Evolutionary conservation across 768 basidiomycete genomes (phyloP), one percentile per base, ranked within the genome.

Genomic region (Psilocybe azurescens): DNA sequence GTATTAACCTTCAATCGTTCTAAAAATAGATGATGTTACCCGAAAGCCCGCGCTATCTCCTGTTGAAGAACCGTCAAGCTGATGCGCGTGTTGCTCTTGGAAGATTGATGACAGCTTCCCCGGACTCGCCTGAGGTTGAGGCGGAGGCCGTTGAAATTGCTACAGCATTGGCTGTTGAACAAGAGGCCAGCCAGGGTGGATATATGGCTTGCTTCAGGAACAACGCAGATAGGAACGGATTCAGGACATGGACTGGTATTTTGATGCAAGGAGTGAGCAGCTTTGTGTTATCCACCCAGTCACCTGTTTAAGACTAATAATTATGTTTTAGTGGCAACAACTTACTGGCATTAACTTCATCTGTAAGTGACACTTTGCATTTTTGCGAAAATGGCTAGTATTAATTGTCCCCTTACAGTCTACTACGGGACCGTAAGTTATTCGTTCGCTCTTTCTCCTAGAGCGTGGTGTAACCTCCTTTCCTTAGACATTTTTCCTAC

Each of bases 161-260:
- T 44, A 81, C 82, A 56, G 88, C 87, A 61, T 81, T 88, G 52
- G 78, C 85, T 60, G 78, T 83, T 48, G 93, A 94, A 75, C 74
- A 80, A 53, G 80, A 79, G 44, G 73, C 85, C 38, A 86, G 87
- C 59, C 79, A 82, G 67, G 77, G 78, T 18, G 80, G 81, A 1
- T 95, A 89, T 77, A 63, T 83, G 62, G 87, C 89, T 67, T 80
- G 78, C 67, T 81, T 81, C 69, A 77, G 56, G 65, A 79, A 84
- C 67, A 86, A 82, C 75, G 83, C 86, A 66, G 92, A 91, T 70
- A 74, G 72, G 63, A 78, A 78, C 69, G 70, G 84, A 46, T 83
- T 89, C 69, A 86, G 91, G 64, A 93, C 90, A 18, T 80, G 88
- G 74, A 88, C 91, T 54, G 94, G 94, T 69, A 90, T 92, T 65